Evolutionary conservation across 176 grass and related monocot species (phyloP).

Genomic region (Oryza glumipatula): DNA sequence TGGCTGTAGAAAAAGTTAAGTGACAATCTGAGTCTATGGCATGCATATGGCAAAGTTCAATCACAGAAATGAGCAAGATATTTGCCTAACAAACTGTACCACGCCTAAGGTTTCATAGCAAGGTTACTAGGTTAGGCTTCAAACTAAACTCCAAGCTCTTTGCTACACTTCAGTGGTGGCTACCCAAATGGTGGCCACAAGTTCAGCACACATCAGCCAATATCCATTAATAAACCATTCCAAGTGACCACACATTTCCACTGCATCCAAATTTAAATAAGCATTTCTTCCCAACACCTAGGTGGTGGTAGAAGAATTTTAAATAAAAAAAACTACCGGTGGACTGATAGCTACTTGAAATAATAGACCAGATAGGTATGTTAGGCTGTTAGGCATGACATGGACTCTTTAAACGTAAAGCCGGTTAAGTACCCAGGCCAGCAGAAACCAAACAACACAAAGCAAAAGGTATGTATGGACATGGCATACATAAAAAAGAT

Average conservation of each 20-base stretch:
- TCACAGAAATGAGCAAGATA: not conserved
- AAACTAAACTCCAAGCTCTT: conserved; percentile 1
- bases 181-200: conserved; percentile 5
- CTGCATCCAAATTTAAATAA: conserved; percentile 22
- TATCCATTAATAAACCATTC: conserved; percentile 17
- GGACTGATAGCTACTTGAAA: conserved; percentile 2
- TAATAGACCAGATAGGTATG: not conserved
- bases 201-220: not conserved
- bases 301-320: conserved; percentile 20
- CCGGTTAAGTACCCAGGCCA: conserved; percentile 2
- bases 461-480: not conserved
- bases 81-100: not conserved
- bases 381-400: not conserved
- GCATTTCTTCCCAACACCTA: not conserved
- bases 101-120: not conserved
- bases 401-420: not conserved
- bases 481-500: conserved; percentile 14
- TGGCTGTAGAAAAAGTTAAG: not conserved
- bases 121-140: not conserved
- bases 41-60: not conserved
- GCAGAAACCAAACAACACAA: conserved; percentile 5
- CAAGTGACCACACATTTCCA: conserved; percentile 1
- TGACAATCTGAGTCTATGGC: not conserved
- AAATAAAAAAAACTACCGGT: not conserved
- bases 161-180: not conserved